phyloP scores from a whole-genome alignment of 176 grass and related monocot species.

The Triticum timopheevii region DNA sequence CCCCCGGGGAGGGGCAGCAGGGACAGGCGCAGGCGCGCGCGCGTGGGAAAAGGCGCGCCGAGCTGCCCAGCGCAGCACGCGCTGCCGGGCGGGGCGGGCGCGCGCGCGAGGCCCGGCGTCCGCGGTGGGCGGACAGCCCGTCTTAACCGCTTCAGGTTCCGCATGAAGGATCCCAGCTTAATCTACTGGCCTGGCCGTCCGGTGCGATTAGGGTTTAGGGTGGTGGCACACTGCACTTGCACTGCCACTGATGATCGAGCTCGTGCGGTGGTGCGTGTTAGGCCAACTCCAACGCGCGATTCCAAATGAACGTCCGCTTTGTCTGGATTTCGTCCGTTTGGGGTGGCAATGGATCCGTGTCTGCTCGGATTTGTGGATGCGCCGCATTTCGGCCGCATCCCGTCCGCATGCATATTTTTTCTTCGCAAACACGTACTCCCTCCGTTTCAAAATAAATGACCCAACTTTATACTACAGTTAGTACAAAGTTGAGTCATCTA shows the following conservation, averaged over 20 bases:
- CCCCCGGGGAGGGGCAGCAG: conserved; percentile 41
- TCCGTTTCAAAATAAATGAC: too few species aligned
- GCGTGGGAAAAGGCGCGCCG: conserved; percentile 42
- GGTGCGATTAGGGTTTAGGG: not conserved
- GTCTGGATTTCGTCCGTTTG: too few species aligned
- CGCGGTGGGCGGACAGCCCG: conserved; percentile 29
- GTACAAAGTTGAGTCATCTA: too few species aligned
- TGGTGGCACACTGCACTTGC: not conserved
- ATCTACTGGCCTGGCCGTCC: not conserved
- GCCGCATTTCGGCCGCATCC: too few species aligned
- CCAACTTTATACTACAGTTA: too few species aligned
- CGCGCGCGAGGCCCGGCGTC: not conserved
- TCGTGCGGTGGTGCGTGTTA: not conserved
- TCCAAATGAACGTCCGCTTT: too few species aligned
- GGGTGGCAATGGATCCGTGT: too few species aligned
- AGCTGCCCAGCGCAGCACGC: not conserved
- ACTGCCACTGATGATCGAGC: not conserved
- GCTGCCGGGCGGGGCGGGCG: not conserved
- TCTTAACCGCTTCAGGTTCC: conserved; percentile 33
- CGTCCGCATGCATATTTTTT: too few species aligned
- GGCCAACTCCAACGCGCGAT: too few species aligned
- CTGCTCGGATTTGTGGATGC: too few species aligned
- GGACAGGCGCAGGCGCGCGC: not conserved
- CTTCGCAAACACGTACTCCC: too few species aligned
- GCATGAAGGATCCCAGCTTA: conserved; percentile 20